Evolutionary conservation across 192 early-diverging fungal genomes (phyloP).

Genomic region (Backusella tarrabulga): DNA sequence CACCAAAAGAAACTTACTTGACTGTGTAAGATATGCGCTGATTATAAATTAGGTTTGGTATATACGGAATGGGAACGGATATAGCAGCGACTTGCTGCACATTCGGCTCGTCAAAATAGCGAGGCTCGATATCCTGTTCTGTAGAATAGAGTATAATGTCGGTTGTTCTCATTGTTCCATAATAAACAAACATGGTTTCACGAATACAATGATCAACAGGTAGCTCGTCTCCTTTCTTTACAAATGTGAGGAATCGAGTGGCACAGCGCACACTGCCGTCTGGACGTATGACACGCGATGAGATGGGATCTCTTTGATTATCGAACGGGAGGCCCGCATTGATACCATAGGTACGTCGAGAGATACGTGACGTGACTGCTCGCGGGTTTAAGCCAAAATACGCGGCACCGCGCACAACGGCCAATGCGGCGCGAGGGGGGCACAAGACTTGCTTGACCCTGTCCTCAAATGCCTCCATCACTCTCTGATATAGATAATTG

Average conservation of each 20-base stretch:
- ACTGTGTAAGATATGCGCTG: constrained; percentile 30
- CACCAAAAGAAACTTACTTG: constrained; percentile 8
- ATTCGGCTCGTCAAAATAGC: constrained; percentile 22
- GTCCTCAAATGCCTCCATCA: constrained; percentile 38
- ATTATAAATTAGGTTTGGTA: constrained; percentile 16
- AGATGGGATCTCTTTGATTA: constrained; percentile 35
- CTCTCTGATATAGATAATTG: constrained; percentile 40
- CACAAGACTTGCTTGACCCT: constrained; percentile 40
- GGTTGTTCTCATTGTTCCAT: constrained; percentile 27
- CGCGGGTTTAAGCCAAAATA: constrained; percentile 44
- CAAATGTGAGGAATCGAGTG: constrained; percentile 33
- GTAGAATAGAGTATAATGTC: constrained; percentile 35
- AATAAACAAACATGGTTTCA: constrained; percentile 40
- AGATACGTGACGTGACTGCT: constrained; percentile 42
- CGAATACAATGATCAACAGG: constrained; percentile 50
- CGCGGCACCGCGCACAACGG: constrained; percentile 57
- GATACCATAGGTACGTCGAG: constrained; percentile 49
- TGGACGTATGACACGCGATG: constrained; percentile 39
- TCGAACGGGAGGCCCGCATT: constrained; percentile 49
- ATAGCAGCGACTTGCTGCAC: constrained; percentile 31
- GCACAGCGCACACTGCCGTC: constrained; percentile 44
- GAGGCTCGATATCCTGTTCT: constrained; percentile 17
- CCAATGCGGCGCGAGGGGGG: constrained; percentile 43
- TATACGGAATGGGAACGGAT: constrained; percentile 27
- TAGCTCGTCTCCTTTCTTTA: constrained; percentile 31